These are phyloP conservation scores for Metschnikowia kofuensis DNA, from an alignment of 805 yeast species.

Conservation along the genomic window DNA sequence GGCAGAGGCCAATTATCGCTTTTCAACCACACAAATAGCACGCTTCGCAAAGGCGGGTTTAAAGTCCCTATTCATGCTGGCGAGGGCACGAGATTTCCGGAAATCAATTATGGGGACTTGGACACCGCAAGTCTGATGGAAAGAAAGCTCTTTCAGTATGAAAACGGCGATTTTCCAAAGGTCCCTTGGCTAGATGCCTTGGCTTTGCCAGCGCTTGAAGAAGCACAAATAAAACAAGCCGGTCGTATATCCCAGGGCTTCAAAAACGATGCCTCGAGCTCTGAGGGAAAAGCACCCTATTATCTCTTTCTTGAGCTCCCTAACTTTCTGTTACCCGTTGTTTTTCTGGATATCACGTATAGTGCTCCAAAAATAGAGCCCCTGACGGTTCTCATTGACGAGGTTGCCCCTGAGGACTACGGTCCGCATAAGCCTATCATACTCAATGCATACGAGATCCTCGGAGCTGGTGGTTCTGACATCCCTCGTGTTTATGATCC, in stretches of 20 bases:
- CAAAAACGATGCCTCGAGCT: too few species aligned
- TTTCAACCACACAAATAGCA: slow-evolving; percentile 51
- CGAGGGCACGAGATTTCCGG: not conserved
- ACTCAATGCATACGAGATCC: slow-evolving; percentile 33
- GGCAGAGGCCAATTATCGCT: slow-evolving; percentile 60
- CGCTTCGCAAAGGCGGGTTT: slow-evolving; percentile 72
- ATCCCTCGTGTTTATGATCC: slow-evolving; percentile 44
- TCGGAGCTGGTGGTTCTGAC: slow-evolving; percentile 19
- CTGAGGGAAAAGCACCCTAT: slow-evolving; percentile 11
- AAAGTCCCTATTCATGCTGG: slow-evolving; percentile 25
- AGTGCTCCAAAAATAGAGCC: slow-evolving; percentile 6
- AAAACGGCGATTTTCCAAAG: slow-evolving; percentile 59
- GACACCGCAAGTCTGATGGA: slow-evolving; percentile 40
- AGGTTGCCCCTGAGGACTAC: slow-evolving; percentile 4
- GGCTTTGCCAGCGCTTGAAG: slow-evolving; percentile 54
- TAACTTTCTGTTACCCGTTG: slow-evolving; percentile 69
- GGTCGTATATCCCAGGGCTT: too few species aligned
- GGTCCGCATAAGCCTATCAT: slow-evolving; percentile 33
- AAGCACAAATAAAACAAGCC: slow-evolving; percentile 4
- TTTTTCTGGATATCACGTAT: slow-evolving; percentile 58
- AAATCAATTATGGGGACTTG: slow-evolving; percentile 21
- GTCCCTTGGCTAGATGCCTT: slow-evolving; percentile 74
- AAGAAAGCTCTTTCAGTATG: slow-evolving; percentile 55
- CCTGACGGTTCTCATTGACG: slow-evolving; percentile 6
- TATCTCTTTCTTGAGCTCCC: slow-evolving; percentile 45